Base-by-base conservation (phyloP, 208 protist species). In the Vickermania spadyakhi region DNA sequence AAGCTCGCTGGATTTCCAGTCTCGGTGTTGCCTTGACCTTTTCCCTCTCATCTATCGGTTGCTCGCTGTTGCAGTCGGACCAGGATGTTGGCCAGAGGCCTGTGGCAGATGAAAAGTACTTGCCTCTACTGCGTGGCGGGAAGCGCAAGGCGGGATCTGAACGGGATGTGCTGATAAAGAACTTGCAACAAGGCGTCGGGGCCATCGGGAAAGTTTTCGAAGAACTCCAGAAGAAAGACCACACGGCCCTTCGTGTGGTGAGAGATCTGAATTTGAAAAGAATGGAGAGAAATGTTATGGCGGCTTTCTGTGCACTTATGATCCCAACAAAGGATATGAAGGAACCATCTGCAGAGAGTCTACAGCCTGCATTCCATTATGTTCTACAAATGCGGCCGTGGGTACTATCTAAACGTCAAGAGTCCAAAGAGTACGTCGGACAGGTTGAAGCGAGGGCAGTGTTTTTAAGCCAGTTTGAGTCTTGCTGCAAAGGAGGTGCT, bases 391-490 rank as follows among this genome's bases (percentile, higher is more conserved):
- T 93, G 70, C 72, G 89, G 5, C 58, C 84, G n/a, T 85, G 77
- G 77, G 68, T 86, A 3, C 69, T 96, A 21, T 85, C 89, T 2
- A 79, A 82, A 65, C 71, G 89, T 21, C 89, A 96, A 61, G 79
- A 87, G 58, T 76, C 69, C 30, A 73, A 59, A 45, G 66, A 73
- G 26, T 83, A 71, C 56, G 64, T 91, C 2, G 57, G 72, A 27
- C 45, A 77, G 63, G 56, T 94, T 31, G 86, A 86, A 28, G 58
- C 71, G 28, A 70, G 79, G 0, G 84, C 87, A 23, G 45, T 58
- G 30, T 91, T 96, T 64, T 70, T 96, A 3, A 68, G 79, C 3
- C 77, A 79, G 56, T 96, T 96, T 69, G 85, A 96, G 60, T 71
- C 71, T 36, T 79, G 81, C 59, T 75, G 66, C 58, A 42, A 52